Evolutionary conservation across 192 early-diverging fungal species (phyloP).

Genomic region (Umbelopsis vinacea): DNA sequence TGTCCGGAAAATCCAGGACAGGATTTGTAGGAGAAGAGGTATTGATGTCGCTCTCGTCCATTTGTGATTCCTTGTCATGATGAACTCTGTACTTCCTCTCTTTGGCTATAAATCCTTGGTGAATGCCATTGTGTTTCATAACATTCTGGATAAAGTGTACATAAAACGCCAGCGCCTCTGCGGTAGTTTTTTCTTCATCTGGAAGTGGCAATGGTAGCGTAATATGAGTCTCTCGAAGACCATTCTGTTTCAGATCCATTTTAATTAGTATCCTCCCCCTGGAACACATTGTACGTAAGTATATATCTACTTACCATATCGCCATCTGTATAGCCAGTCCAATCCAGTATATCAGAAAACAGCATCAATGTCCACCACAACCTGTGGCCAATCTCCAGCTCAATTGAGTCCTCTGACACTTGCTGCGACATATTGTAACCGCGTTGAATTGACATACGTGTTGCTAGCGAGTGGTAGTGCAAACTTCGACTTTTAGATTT

Average conservation of each 20-base stretch:
- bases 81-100: not conserved
- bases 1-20: not conserved
- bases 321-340: slow-evolving; percentile 13
- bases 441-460: not conserved
- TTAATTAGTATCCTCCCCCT: not conserved
- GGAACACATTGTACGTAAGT: too few species aligned
- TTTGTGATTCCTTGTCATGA: not conserved
- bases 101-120: slow-evolving; percentile 14
- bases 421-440: not conserved
- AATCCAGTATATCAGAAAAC: not conserved
- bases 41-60: not conserved
- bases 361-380: slow-evolving; percentile 12
- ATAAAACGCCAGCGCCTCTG: slow-evolving; percentile 4
- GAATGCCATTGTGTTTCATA: slow-evolving; percentile 20
- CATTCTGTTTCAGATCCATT: not conserved
- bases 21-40: not conserved
- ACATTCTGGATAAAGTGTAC: slow-evolving; percentile 13
- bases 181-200: slow-evolving; percentile 12
- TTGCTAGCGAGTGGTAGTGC: slow-evolving; percentile 10
- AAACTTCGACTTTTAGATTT: slow-evolving; percentile 11
- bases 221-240: not conserved
- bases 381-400: slow-evolving; percentile 1
- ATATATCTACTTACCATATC: not conserved
- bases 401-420: not conserved
- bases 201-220: not conserved